Base-by-base conservation (phyloP, 495 filamentous ascomycete species). In the Letharia columbiana region DNA sequence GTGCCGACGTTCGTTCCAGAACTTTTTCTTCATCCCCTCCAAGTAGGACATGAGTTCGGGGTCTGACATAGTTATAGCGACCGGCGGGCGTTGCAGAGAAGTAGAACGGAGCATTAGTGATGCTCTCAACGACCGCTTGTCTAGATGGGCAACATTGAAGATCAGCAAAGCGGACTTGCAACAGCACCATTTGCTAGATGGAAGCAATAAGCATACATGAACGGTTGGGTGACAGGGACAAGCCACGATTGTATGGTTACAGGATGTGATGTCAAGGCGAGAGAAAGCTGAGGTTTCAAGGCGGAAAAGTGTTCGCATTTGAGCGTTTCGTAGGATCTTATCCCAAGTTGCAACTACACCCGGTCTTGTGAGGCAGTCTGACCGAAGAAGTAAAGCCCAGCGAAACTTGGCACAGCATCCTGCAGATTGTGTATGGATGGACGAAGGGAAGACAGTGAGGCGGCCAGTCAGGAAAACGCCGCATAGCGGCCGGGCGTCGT, bases 401-500 rank as follows among this genome's bases (percentile, higher is more conserved):
- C 45, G 33, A 59, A 65, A 65, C 42, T 58, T 56, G 56, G 63
- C 63, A 63, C 49, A 39, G 41, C 47, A 23, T 60, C 12, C 50
- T 47, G 63, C 50, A 23, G 63, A 41, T 42, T 13, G 40, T 37
- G 47, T 20, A 20, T n/a, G 41, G 39, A 44, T 15, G 23, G 17
- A 40, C 9, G 54, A 44, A 15, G 12, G 40, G 31, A 5, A 35
- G 41, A 67, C 23, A 47, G 60, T 67, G 65, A 63, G 60, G 65
- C 65, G 50, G 60, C 65, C 65, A 67, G 47, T 67, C 31, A 62
- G 31, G 44, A 61, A 50, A 58, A 60, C 6, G 63, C 56, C 54
- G 23, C 62, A 52, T 60, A 58, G n/a, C 45, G 47, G 39, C 56
- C 63, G 63, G 63, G 63, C 63, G 56, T 65, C 61, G 50, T 63